Conservation (phyloP, 148 eudicot genomes). For the Linanthus parryae region DNA sequence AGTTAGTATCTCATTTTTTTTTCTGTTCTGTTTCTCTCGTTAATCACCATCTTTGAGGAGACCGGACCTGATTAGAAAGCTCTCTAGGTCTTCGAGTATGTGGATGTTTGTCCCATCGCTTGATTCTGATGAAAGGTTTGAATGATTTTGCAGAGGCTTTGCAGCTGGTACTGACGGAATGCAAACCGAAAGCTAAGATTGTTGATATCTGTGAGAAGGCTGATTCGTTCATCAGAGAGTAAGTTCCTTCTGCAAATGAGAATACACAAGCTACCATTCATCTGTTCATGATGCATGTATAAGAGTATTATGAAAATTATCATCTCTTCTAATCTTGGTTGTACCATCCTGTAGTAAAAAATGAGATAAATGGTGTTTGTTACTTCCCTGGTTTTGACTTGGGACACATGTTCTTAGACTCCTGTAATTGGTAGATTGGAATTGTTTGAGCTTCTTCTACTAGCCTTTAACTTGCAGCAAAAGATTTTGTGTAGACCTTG, state of each 20-base stretch:
- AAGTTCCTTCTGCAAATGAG: background rate
- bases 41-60: background rate
- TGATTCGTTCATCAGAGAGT: conserved; percentile 65
- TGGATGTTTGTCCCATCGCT: background rate
- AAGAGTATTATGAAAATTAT: too few species aligned
- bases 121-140: background rate
- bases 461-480: too few species aligned
- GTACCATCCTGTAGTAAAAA: background rate
- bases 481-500: too few species aligned
- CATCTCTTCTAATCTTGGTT: background rate
- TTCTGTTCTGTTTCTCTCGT: background rate
- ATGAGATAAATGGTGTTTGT: background rate
- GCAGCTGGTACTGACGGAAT: conserved; percentile 73
- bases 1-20: conserved; percentile 25
- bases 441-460: too few species aligned
- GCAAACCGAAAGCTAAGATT: conserved; percentile 84
- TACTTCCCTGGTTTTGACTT: too few species aligned
- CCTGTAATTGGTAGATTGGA: too few species aligned
- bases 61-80: background rate
- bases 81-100: background rate
- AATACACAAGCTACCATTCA: background rate
- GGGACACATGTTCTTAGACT: too few species aligned
- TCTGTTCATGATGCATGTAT: background rate
- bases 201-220: conserved; percentile 85
- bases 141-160: conserved; percentile 61